Conservation (phyloP, 768 basidiomycete species). For the Cantharellus anzutake region DNA sequence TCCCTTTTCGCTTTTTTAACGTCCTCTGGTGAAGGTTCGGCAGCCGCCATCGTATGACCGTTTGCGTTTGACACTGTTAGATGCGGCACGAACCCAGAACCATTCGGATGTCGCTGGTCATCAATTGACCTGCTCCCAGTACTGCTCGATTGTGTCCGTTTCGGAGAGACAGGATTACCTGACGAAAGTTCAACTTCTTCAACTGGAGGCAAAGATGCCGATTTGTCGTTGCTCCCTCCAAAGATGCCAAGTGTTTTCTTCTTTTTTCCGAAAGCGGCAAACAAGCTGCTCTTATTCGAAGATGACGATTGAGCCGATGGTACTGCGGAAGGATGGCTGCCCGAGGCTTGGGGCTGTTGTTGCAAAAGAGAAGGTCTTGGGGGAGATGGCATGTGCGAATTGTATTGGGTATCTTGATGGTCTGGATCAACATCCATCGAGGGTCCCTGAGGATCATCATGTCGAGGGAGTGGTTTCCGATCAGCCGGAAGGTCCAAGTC, state of each 20-base stretch:
- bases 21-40: slow-evolving; percentile 38
- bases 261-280: background rate
- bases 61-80: background rate
- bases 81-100: background rate
- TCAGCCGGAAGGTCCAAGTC: background rate
- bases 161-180: slow-evolving; percentile 40
- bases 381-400: slow-evolving; percentile 12
- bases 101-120: slow-evolving; percentile 18
- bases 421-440: slow-evolving; percentile 15
- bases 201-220: slow-evolving; percentile 33
- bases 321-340: background rate
- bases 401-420: too few relatives aligned
- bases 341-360: background rate
- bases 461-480: background rate
- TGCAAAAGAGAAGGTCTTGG: slow-evolving; percentile 7
- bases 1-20: slow-evolving; percentile 69
- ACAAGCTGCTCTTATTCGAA: background rate
- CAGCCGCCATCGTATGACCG: slow-evolving; percentile 12
- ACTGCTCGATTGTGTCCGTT: slow-evolving; percentile 61
- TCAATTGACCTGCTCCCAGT: slow-evolving; percentile 49
- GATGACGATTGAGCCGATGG: background rate
- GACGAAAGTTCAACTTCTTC: slow-evolving; percentile 41
- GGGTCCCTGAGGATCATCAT: slow-evolving; percentile 12
- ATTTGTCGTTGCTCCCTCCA: background rate
- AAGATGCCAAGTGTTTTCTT: background rate